A percentile compares a stretch with the other conserved stretches of the same genome.
Evolutionary conservation across 805 yeast genomes (phyloP).

Genomic region (Sugiyamaella qingdaonensis): DNA sequence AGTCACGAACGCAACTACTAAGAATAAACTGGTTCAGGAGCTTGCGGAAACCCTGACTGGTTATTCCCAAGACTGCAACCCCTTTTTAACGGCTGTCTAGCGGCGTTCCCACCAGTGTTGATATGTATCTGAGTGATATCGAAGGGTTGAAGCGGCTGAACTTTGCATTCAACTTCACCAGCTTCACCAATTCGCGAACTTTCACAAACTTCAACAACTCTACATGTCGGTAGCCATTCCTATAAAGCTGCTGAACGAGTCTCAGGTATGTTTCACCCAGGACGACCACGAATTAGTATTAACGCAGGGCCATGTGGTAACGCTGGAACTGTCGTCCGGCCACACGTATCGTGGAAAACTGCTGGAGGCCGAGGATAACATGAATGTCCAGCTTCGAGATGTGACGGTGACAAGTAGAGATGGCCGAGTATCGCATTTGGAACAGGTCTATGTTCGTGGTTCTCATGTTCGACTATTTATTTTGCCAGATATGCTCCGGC

Average conservation of each 20-base stretch:
- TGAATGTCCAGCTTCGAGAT: constrained; percentile 85
- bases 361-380: constrained; percentile 80
- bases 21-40: too few relatives aligned
- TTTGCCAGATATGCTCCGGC: constrained; percentile 80
- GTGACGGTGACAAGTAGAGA: constrained; percentile 73
- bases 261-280: constrained; percentile 42
- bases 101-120: background rate
- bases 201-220: constrained; percentile 8
- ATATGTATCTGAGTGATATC: background rate
- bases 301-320: constrained; percentile 70
- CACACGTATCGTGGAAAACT: constrained; percentile 85
- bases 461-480: constrained; percentile 80
- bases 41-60: too few relatives aligned
- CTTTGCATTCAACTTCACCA: background rate
- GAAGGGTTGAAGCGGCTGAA: background rate
- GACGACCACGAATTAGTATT: background rate
- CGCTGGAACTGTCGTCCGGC: constrained; percentile 80
- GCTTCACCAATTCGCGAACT: background rate
- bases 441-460: constrained; percentile 86
- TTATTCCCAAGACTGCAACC: too few relatives aligned
- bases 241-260: constrained; percentile 78
- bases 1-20: too few relatives aligned
- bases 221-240: constrained; percentile 72
- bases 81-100: background rate
- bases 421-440: constrained; percentile 71